Conservation (phyloP, 257 asterid species). For the Solanum medicagineum region DNA sequence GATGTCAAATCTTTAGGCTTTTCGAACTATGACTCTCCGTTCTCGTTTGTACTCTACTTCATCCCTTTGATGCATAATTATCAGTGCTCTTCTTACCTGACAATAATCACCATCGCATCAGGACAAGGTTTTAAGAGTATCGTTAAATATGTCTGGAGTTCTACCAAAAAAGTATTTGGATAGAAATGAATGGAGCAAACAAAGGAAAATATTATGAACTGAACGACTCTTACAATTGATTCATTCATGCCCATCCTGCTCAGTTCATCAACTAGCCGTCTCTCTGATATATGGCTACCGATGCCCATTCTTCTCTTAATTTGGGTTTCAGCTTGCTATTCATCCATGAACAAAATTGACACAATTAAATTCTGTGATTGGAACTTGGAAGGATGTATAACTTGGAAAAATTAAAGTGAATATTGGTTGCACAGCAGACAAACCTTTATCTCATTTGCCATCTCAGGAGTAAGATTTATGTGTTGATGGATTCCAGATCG, state of each 20-base stretch:
- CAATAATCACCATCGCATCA: constrained; percentile 2
- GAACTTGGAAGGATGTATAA: not conserved
- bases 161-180: not conserved
- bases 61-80: constrained; percentile 92
- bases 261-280: constrained; percentile 83
- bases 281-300: constrained; percentile 84
- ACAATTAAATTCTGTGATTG: not conserved
- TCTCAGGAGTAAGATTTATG: constrained; percentile 73
- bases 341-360: not conserved
- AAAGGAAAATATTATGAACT: not conserved
- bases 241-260: constrained; percentile 89
- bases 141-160: not conserved
- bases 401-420: not conserved
- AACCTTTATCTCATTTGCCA: constrained; percentile 88
- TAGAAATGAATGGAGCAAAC: not conserved
- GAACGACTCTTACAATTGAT: constrained; percentile 43
- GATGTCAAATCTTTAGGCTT: constrained; percentile 26
- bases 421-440: not conserved
- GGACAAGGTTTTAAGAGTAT: not conserved
- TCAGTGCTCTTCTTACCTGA: constrained; percentile 87
- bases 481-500: constrained; percentile 80
- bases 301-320: constrained; percentile 97
- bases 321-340: constrained; percentile 88
- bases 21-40: constrained; percentile 65
- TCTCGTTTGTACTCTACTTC: constrained; percentile 93